phyloP scores from a whole-genome alignment of 148 eudicot species.

The Chenopodium berlandieri region DNA sequence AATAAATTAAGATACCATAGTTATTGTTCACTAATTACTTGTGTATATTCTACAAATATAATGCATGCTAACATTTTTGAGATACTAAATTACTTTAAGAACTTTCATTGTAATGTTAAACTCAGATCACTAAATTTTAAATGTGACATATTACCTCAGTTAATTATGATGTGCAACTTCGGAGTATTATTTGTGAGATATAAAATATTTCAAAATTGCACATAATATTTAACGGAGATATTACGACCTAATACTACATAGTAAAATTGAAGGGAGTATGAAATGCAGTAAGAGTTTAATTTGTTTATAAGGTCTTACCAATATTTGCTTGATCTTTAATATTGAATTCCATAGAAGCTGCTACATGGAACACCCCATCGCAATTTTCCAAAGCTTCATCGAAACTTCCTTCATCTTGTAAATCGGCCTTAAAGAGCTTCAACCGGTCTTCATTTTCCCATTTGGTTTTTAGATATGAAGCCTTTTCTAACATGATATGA shows the following conservation, averaged over 20 bases:
- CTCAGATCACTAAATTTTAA: too few relatives aligned
- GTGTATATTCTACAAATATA: too few relatives aligned
- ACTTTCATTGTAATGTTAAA: too few relatives aligned
- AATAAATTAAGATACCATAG: too few relatives aligned
- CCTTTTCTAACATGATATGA: slow-evolving; percentile 40
- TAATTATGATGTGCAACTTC: too few relatives aligned
- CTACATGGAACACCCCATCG: slow-evolving; percentile 76
- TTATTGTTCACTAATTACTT: neutral
- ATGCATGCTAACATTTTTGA: neutral
- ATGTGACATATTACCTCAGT: neutral
- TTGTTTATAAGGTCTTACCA: slow-evolving; percentile 35
- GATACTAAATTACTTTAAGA: neutral
- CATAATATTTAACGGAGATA: too few relatives aligned
- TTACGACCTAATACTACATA: too few relatives aligned
- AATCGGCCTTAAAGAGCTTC: slow-evolving; percentile 60
- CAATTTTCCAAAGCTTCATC: slow-evolving; percentile 71
- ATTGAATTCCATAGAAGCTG: slow-evolving; percentile 70
- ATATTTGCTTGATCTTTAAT: slow-evolving; percentile 37
- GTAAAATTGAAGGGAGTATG: neutral
- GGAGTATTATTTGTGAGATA: too few relatives aligned
- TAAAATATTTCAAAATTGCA: too few relatives aligned
- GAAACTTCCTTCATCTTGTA: slow-evolving; percentile 75
- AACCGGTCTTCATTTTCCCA: slow-evolving; percentile 49
- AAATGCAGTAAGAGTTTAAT: neutral
- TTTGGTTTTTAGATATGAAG: slow-evolving; percentile 38